Evolutionary conservation across 768 basidiomycete genomes (phyloP).

Genomic region (Rhizopogon roseolus): DNA sequence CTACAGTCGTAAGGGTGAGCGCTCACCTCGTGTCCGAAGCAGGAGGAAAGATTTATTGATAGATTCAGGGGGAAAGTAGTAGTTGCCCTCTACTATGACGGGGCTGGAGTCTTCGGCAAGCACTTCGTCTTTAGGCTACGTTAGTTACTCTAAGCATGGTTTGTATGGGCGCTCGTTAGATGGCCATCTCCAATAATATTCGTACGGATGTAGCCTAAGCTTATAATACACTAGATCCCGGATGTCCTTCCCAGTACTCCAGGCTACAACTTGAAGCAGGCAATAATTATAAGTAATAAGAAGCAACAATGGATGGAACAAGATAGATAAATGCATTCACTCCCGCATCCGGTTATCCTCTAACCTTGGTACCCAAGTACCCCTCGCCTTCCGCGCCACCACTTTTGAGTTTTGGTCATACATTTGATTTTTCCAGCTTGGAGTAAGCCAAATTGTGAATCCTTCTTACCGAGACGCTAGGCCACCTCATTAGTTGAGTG

Average conservation of each 20-base stretch:
- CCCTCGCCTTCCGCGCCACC: conserved; percentile 27
- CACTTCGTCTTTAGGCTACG: conserved; percentile 39
- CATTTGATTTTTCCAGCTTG: no score
- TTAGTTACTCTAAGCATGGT: conserved; percentile 46
- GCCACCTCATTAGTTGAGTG: no score
- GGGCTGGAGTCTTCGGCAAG: conserved; percentile 59
- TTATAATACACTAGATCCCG: neutral
- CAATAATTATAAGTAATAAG: no score
- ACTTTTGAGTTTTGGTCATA: no score
- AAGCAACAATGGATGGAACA: neutral
- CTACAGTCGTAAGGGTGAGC: conserved; percentile 2
- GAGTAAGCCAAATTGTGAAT: no score
- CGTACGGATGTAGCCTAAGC: neutral
- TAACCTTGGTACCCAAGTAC: conserved; percentile 21
- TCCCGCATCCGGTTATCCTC: conserved; percentile 5
- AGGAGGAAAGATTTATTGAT: conserved; percentile 41
- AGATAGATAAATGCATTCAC: neutral
- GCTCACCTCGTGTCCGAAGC: conserved; percentile 51
- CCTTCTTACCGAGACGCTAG: no score
- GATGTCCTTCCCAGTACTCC: neutral
- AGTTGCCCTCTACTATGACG: conserved; percentile 58
- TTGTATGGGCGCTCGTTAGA: neutral
- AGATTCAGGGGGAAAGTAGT: conserved; percentile 65
- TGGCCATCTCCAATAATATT: no score
- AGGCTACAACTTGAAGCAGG: no score